phyloP scores from a whole-genome alignment of 2,329 filamentous ascomycete genomes.

The Aspergillus sp. region DNA sequence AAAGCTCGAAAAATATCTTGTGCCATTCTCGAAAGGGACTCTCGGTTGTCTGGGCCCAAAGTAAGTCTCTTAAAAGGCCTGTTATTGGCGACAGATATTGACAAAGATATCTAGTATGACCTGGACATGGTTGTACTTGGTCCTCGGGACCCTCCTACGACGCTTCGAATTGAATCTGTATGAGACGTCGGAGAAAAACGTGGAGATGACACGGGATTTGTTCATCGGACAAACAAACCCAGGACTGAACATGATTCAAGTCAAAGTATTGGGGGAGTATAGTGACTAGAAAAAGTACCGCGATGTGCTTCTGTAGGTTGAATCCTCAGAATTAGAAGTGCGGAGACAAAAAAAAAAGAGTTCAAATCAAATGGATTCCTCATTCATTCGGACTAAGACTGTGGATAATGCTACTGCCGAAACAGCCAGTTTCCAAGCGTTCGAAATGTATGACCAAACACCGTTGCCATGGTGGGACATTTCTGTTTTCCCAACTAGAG shows the following conservation, averaged over 20 bases:
- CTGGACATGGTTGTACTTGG: slow-evolving; percentile 22
- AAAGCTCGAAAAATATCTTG: slow-evolving; percentile 21
- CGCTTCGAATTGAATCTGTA: slow-evolving; percentile 25
- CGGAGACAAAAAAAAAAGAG: no score
- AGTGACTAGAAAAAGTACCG: no score
- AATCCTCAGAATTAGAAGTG: no score
- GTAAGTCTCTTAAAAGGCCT: slow-evolving; percentile 8
- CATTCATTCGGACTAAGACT: no score
- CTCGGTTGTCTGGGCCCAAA: slow-evolving; percentile 28
- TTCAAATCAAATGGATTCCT: no score
- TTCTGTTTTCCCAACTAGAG: no score
- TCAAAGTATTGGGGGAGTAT: slow-evolving; percentile 7
- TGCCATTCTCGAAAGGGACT: slow-evolving; percentile 28
- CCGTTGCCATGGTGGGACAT: no score
- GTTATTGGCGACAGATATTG: background rate
- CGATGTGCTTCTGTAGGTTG: no score
- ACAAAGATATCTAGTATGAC: slow-evolving; percentile 10
- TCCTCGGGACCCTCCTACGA: slow-evolving; percentile 23
- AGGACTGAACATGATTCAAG: slow-evolving; percentile 7
- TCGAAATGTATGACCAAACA: no score
- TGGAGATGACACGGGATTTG: slow-evolving; percentile 25
- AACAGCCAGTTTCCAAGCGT: no score
- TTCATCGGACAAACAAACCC: slow-evolving; percentile 16
- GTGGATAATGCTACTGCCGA: no score
- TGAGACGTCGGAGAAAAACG: slow-evolving; percentile 26